Conservation (phyloP, 1,284 basidiomycete genomes). For the Xerocomus cyaneibrunnescens region DNA sequence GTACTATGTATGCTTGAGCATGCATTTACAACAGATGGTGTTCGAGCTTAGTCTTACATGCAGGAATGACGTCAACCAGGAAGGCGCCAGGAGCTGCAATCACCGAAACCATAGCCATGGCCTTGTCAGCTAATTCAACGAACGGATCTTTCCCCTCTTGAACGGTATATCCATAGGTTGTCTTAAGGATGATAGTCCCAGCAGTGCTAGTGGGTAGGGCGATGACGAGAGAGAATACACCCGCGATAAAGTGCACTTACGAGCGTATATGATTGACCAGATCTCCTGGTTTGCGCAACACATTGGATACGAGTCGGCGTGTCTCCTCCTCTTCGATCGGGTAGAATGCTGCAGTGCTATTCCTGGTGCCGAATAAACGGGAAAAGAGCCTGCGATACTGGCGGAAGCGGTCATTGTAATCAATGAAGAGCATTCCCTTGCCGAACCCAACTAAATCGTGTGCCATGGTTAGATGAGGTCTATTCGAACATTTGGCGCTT, state of each 20-base stretch:
- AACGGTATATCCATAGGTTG: conserved; percentile 27
- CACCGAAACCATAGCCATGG: conserved; percentile 14
- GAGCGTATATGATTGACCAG: conserved; percentile 21
- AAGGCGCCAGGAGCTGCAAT: conserved; percentile 21
- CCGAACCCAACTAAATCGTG: conserved; percentile 26
- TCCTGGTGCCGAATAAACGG: conserved; percentile 30
- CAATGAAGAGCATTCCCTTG: conserved; percentile 20
- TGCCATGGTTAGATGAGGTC: conserved; percentile 28
- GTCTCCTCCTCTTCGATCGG: conserved; percentile 27
- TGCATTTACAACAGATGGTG: background rate
- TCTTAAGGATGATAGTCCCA: conserved; percentile 18
- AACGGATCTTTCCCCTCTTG: conserved; percentile 29
- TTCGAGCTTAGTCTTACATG: conserved; percentile 14
- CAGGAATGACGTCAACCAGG: conserved; percentile 34
- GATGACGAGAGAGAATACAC: background rate
- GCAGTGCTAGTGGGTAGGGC: conserved; percentile 6
- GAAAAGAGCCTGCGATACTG: conserved; percentile 22
- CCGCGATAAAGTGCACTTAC: conserved; percentile 19
- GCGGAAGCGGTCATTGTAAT: conserved; percentile 24
- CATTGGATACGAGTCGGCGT: conserved; percentile 24
- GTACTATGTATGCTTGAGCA: conserved; percentile 32
- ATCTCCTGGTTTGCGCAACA: conserved; percentile 19
- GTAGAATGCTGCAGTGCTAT: conserved; percentile 15
- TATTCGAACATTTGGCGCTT: conserved; percentile 24
- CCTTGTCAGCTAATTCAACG: conserved; percentile 25